Evolutionary conservation across 768 basidiomycete genomes (phyloP), one percentile per base, ranked within the genome.

Genomic region (Collybiopsis luxurians): DNA sequence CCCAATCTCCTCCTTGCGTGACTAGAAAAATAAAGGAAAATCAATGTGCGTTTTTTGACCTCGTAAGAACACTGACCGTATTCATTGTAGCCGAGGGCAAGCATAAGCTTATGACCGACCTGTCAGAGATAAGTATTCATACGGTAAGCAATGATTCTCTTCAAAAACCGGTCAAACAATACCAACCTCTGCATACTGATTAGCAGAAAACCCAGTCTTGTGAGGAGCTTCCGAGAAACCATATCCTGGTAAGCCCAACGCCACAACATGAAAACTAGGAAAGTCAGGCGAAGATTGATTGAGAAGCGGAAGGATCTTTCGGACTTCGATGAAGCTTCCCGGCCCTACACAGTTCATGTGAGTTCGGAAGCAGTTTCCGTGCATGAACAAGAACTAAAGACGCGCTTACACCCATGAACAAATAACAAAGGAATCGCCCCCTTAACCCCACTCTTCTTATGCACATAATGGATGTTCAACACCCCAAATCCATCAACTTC

Each of bases 251-350:
- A 81, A 54, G 61, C 79, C 75, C 12, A 70, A 64, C 0, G 72
- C 76, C 1, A 81, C 78, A n/a, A 81, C 76, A 57, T 81, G 79
- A 59, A 81, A 81, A 42, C 71, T 72, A 2, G 77, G 79, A 13
- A 70, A 64, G 0, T 71, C 69, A 1, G 68, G 42, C 1, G 68
- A 67, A 0, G 66, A 63, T 3, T 61, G 56, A 0, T 73, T 72
- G 56, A 81, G 65, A 3, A 79, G 59, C 0, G 79, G 73, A 0
- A 81, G 63, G 1, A 80, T 53, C 64, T 79, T 81, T 50, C 63
- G 54, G 9, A 70, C 73, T 59, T 81, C 79, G 15, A 69, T 58
- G 56, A 77, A 76, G 55, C 72, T 64, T 21, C 80, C 79, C 0
- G 79, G 79, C 79, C 80, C 79, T 78, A 48, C 26, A 47, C 13